A percentile compares a stretch with the other conserved stretches of the same genome.
Evolutionary conservation across 1,284 basidiomycete genomes (phyloP).

Genomic region (Golubevia sp.): DNA sequence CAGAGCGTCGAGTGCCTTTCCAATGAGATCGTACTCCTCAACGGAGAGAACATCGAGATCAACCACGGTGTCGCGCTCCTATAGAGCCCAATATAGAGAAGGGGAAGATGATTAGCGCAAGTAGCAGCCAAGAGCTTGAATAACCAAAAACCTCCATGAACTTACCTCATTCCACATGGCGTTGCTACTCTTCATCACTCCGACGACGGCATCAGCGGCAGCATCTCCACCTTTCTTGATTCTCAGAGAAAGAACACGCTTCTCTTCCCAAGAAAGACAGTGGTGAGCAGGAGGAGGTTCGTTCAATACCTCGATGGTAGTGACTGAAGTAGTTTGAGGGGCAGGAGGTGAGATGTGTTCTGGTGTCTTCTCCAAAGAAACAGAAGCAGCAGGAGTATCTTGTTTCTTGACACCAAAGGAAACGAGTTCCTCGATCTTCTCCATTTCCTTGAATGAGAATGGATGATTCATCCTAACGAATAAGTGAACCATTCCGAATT

Average conservation of each 20-base stretch:
- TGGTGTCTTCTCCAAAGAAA: background rate
- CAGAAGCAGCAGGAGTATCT: background rate
- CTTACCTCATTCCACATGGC: conserved; percentile 3
- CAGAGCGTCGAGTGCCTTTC: conserved; percentile 4
- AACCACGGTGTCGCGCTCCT: conserved; percentile 4
- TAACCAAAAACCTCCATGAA: no score
- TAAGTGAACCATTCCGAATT: conserved; percentile 10
- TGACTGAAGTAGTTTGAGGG: no score
- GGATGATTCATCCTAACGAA: conserved; percentile 27
- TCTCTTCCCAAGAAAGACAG: conserved; percentile 5
- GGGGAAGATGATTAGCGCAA: background rate
- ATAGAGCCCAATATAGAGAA: background rate
- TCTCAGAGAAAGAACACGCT: background rate
- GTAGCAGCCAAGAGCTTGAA: background rate
- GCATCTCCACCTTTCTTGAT: conserved; percentile 4
- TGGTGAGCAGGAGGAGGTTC: background rate
- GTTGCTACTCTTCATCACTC: background rate
- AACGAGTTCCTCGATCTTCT: background rate
- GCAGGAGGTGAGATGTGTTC: no score
- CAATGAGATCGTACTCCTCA: conserved; percentile 1
- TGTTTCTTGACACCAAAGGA: background rate
- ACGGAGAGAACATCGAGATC: conserved; percentile 3
- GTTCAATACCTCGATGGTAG: background rate
- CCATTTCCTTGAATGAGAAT: background rate
- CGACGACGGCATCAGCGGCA: conserved; percentile 5